Evolutionary conservation across 306 rosid genomes (phyloP).

Genomic region (Acacia crassicarpa): DNA sequence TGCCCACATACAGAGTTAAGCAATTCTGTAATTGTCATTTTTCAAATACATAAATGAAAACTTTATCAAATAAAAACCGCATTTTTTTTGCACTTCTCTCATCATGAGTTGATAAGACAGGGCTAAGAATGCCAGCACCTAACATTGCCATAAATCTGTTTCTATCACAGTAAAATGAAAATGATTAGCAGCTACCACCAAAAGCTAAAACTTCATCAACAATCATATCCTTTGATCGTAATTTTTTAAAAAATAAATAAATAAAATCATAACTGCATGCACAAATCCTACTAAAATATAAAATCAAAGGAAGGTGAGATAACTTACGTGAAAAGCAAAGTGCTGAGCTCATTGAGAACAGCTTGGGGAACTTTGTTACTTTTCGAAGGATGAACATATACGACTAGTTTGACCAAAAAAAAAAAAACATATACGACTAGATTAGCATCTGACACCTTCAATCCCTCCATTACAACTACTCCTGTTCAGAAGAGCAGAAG

Average conservation of each 20-base stretch:
- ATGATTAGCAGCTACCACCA: background rate
- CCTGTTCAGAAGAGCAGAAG: background rate
- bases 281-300: background rate
- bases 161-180: background rate
- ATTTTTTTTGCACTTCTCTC: background rate
- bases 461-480: constrained; percentile 56
- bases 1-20: background rate
- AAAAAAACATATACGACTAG: no score
- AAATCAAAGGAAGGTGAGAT: background rate
- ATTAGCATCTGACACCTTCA: constrained; percentile 69
- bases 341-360: constrained; percentile 67
- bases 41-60: background rate
- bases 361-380: constrained; percentile 50
- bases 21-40: background rate
- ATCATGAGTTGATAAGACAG: background rate
- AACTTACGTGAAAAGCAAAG: constrained; percentile 64
- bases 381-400: constrained; percentile 69
- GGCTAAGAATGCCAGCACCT: background rate
- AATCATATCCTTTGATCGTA: background rate
- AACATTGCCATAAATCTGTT: background rate
- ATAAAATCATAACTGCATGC: background rate
- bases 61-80: background rate
- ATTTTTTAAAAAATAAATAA: no score
- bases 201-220: background rate
- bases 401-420: no score